These are phyloP conservation scores for Lipomyces sp. DNA, from an alignment of 805 yeast species.

Conservation along the genomic window DNA sequence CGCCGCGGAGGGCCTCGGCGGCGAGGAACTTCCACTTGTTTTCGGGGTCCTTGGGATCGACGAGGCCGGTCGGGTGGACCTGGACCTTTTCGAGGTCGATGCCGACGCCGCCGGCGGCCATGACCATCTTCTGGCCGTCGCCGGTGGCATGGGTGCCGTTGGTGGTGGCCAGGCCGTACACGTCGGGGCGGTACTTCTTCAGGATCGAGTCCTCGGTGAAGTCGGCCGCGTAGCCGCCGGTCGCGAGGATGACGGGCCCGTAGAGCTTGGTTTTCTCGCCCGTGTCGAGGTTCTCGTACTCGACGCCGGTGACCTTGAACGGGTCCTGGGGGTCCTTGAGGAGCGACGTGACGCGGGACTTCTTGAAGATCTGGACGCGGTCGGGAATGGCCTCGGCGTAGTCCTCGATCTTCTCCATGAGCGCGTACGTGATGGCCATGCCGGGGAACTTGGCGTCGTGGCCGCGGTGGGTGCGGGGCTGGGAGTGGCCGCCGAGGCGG, in stretches of 20 bases:
- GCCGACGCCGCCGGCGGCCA: constrained; percentile 48
- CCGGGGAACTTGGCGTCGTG: constrained; percentile 63
- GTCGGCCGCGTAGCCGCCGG: constrained; percentile 69
- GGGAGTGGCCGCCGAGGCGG: constrained; percentile 80
- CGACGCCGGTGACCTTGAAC: constrained; percentile 44
- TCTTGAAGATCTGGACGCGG: constrained; percentile 43
- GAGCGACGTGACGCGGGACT: constrained; percentile 46
- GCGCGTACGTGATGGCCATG: constrained; percentile 57
- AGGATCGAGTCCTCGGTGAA: constrained; percentile 50
- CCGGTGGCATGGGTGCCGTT: constrained; percentile 63
- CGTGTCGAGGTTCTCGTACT: constrained; percentile 38
- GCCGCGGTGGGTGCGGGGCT: constrained; percentile 78
- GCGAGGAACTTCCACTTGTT: constrained; percentile 55
- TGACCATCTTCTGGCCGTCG: constrained; percentile 57
- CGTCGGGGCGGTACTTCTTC: constrained; percentile 56
- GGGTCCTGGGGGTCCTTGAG: constrained; percentile 38
- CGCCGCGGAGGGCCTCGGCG: constrained; percentile 65
- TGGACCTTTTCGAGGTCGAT: constrained; percentile 64
- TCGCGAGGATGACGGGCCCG: constrained; percentile 61
- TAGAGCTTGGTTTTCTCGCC: constrained; percentile 34
- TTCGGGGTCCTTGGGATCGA: constrained; percentile 51
- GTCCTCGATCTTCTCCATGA: constrained; percentile 50
- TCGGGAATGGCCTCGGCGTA: constrained; percentile 46
- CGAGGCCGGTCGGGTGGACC: constrained; percentile 66
- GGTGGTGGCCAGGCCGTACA: constrained; percentile 54